Percentiles rank a stretch among this genome's conserved stretches.
Evolutionary conservation across 306 rosid species (phyloP).

Genomic region (Astragalus glycyphyllos): DNA sequence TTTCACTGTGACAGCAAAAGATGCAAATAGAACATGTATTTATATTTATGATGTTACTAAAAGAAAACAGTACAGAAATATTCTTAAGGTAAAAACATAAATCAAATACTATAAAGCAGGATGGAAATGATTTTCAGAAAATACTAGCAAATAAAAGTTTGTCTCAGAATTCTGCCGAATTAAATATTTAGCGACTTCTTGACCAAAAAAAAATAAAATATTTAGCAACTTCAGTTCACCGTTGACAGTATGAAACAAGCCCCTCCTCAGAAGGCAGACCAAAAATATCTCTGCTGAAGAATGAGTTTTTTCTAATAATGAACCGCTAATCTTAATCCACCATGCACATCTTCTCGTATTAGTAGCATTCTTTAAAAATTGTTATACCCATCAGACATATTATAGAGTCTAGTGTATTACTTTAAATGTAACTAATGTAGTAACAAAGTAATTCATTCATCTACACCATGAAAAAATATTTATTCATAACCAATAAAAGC

Average conservation of each 20-base stretch:
- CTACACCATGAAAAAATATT: neutral
- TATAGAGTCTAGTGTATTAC: conserved; percentile 21
- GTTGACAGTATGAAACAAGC: neutral
- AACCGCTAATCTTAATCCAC: neutral
- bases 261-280: neutral
- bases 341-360: neutral
- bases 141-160: neutral
- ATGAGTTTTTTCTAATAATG: neutral
- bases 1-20: conserved; percentile 59
- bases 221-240: neutral
- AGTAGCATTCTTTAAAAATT: conserved; percentile 8
- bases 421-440: neutral
- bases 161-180: conserved; percentile 1
- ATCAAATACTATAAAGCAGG: conserved; percentile 2
- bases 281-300: neutral
- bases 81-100: conserved; percentile 12
- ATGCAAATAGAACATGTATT: conserved; percentile 31
- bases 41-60: conserved; percentile 2
- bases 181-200: neutral
- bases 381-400: neutral
- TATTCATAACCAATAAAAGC: conserved; percentile 30
- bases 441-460: conserved; percentile 14
- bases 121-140: neutral
- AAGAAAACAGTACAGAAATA: neutral
- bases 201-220: neutral